Percentiles rank a stretch among this genome's conserved stretches.
Evolutionary conservation across 2,329 filamentous ascomycete species (phyloP).

Genomic region (Fusarium marasasianum): DNA sequence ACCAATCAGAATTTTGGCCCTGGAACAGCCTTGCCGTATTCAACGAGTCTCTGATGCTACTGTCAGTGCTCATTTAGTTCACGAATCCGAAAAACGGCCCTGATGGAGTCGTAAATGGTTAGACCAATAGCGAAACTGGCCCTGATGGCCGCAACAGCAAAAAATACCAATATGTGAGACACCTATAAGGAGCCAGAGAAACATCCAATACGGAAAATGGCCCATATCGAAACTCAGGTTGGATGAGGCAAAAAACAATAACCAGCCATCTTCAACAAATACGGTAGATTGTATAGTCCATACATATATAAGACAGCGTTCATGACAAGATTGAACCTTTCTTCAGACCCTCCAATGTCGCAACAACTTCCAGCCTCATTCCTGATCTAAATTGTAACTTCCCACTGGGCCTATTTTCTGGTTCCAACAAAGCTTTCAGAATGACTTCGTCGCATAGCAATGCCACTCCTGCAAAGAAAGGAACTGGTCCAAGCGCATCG

Average conservation of each 20-base stretch:
- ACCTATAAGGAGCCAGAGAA: neutral
- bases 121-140: neutral
- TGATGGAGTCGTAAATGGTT: neutral
- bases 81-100: neutral
- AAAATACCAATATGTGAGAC: neutral
- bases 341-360: too few relatives aligned
- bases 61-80: neutral
- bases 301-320: neutral
- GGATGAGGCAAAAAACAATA: too few relatives aligned
- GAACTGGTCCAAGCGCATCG: fast-evolving
- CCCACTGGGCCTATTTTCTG: fast-evolving
- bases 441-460: neutral
- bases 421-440: fast-evolving
- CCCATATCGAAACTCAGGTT: neutral
- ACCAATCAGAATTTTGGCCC: neutral
- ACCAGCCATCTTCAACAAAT: neutral
- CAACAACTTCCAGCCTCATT: fast-evolving
- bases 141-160: neutral
- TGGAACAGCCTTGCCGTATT: fast-evolving
- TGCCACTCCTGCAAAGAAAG: fast-evolving
- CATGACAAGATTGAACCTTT: fast-evolving
- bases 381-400: fast-evolving
- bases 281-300: neutral
- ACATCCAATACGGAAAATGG: neutral
- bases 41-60: fast-evolving